Percentiles rank a stretch among this genome's conserved stretches.
Evolutionary conservation across 1,139 yeast genomes (phyloP).

Genomic region (Ogataea hybrid): DNA sequence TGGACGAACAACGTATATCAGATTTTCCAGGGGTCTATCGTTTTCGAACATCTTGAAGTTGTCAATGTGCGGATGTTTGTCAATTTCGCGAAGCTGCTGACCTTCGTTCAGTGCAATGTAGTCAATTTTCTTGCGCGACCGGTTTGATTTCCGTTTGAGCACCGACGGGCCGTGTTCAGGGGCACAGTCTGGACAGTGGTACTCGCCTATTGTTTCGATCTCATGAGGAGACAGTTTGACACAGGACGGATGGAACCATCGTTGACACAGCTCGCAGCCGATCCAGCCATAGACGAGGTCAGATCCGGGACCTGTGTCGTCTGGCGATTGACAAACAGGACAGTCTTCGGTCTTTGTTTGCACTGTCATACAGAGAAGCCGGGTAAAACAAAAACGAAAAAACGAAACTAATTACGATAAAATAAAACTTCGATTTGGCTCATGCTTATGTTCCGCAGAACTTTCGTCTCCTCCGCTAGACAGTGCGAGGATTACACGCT

Average conservation of each 20-base stretch:
- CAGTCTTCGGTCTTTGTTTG: constrained; percentile 23
- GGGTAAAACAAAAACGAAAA: constrained; percentile 4
- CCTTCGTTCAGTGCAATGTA: constrained; percentile 82
- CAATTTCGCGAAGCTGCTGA: constrained; percentile 55
- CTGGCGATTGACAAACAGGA: constrained; percentile 29
- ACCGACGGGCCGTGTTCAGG: constrained; percentile 50
- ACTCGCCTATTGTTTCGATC: constrained; percentile 43
- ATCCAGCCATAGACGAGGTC: constrained; percentile 45
- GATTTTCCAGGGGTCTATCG: constrained; percentile 23
- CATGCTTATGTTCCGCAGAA: constrained; percentile 11
- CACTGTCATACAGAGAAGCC: constrained; percentile 7
- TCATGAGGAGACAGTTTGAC: constrained; percentile 39
- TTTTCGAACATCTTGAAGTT: constrained; percentile 33
- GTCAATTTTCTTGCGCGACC: constrained; percentile 56
- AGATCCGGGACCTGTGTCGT: constrained; percentile 18
- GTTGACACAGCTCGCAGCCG: constrained; percentile 56
- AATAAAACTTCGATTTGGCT: background rate
- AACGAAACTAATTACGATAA: background rate
- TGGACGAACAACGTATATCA: constrained; percentile 27
- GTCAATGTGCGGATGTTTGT: constrained; percentile 61
- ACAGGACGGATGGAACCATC: constrained; percentile 64
- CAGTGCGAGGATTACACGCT: constrained; percentile 10
- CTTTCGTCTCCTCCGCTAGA: constrained; percentile 1
- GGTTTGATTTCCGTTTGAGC: constrained; percentile 52
- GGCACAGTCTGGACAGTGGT: constrained; percentile 55